Conservation (phyloP, 257 asterid species). For the Cruciata laevipes region DNA sequence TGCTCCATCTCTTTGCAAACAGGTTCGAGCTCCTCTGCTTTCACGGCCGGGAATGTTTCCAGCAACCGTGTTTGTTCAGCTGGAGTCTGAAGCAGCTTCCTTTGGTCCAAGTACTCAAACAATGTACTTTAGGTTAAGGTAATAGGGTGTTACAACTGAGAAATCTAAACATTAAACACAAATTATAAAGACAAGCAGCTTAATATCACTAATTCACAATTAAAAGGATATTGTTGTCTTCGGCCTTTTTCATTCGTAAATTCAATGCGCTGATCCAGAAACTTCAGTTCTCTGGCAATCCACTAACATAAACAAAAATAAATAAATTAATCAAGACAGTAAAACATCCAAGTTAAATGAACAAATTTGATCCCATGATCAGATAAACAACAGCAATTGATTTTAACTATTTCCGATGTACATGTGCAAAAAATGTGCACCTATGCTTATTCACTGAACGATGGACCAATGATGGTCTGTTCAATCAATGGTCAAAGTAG, state of each 20-base stretch:
- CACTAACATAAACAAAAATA: constrained; percentile 37
- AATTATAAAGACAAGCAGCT: constrained; percentile 3
- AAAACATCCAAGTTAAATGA: background rate
- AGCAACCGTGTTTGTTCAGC: constrained; percentile 39
- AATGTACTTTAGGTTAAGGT: constrained; percentile 20
- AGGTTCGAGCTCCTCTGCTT: constrained; percentile 37
- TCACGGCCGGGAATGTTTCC: constrained; percentile 39
- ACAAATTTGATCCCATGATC: background rate
- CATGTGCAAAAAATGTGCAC: background rate
- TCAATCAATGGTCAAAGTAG: no score
- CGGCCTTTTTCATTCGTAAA: constrained; percentile 83
- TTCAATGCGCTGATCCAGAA: constrained; percentile 39
- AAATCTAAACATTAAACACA: background rate
- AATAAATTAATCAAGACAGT: background rate
- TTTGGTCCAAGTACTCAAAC: constrained; percentile 34
- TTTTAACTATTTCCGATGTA: background rate
- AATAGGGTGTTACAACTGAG: background rate
- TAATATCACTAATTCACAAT: background rate
- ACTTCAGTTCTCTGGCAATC: constrained; percentile 55
- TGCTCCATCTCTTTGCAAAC: constrained; percentile 17
- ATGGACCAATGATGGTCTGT: no score
- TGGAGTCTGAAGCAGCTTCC: constrained; percentile 39
- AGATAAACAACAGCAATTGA: background rate
- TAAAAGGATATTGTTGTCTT: constrained; percentile 79
- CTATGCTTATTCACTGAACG: background rate